These are phyloP conservation scores for Sporisorium scitamineum DNA, from an alignment of 1,284 basidiomycete genomes.

Conservation along the genomic window DNA sequence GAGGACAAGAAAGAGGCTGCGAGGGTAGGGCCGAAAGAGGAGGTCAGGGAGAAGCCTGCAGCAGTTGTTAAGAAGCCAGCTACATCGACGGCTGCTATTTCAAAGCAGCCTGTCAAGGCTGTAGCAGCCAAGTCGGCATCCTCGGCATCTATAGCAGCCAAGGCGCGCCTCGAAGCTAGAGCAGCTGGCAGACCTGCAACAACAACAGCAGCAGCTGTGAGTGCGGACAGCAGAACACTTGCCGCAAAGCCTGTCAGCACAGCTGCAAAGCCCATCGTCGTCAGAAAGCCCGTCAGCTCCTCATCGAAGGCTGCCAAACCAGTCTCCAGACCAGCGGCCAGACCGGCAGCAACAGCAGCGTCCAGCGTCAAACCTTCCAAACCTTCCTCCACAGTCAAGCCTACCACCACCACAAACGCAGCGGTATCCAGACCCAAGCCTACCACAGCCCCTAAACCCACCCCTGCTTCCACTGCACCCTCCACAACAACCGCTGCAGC, in stretches of 20 bases:
- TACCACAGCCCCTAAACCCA: neutral
- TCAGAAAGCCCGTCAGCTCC: conserved; percentile 5
- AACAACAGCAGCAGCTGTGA: neutral
- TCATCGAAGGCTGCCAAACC: neutral
- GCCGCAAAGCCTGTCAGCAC: neutral
- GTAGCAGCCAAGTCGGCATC: conserved; percentile 10
- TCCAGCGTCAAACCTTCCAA: neutral
- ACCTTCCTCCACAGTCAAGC: neutral
- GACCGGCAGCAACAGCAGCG: conserved; percentile 6
- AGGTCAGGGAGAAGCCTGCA: neutral
- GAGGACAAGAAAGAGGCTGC: conserved; percentile 5
- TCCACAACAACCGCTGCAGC: neutral
- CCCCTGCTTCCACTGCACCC: neutral
- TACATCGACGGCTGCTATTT: neutral
- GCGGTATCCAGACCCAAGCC: conserved; percentile 9
- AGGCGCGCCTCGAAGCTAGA: conserved; percentile 22
- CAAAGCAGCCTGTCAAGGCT: conserved; percentile 13
- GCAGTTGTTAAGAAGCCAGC: neutral
- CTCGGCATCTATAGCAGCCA: conserved; percentile 28
- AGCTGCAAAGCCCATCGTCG: neutral
- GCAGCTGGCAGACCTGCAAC: neutral
- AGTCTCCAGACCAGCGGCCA: conserved; percentile 3
- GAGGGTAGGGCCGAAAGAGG: neutral
- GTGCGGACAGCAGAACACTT: neutral
- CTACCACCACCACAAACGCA: conserved; percentile 1